These are phyloP conservation scores for Cytospora schulzeri DNA, from an alignment of 2,329 filamentous ascomycete species.

Conservation along the genomic window DNA sequence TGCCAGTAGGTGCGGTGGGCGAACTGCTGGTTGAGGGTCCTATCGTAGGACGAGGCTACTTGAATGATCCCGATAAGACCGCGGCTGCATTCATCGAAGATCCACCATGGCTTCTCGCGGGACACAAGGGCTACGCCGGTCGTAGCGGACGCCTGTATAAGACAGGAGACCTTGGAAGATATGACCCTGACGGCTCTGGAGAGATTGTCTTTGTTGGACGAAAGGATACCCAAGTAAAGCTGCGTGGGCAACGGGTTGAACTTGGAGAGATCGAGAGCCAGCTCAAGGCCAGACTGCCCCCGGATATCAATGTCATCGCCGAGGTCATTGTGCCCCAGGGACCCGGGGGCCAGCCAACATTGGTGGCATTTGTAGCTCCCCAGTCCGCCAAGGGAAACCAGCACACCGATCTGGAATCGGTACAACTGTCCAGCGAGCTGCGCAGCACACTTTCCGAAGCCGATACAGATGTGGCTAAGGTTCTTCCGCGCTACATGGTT, in stretches of 20 bases:
- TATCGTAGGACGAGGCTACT: slow-evolving; percentile 52
- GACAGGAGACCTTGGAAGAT: slow-evolving; percentile 51
- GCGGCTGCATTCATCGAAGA: slow-evolving; percentile 35
- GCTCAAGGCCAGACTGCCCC: slow-evolving; percentile 40
- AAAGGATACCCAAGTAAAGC: slow-evolving; percentile 62
- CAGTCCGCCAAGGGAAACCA: slow-evolving; percentile 27
- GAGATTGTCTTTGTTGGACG: slow-evolving; percentile 49
- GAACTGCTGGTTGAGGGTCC: slow-evolving; percentile 47
- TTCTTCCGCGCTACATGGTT: slow-evolving; percentile 38
- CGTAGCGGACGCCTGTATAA: slow-evolving; percentile 47
- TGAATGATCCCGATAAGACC: slow-evolving; percentile 43
- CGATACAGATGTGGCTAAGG: slow-evolving; percentile 23
- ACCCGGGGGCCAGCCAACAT: slow-evolving; percentile 29
- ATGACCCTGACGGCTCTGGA: slow-evolving; percentile 42
- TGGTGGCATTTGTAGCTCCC: slow-evolving; percentile 38
- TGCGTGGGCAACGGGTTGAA: slow-evolving; percentile 61
- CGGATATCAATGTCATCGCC: slow-evolving; percentile 44
- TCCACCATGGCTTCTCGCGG: slow-evolving; percentile 30
- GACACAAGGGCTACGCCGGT: slow-evolving; percentile 39
- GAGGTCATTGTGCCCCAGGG: slow-evolving; percentile 47
- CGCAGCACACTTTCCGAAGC: slow-evolving; percentile 27
- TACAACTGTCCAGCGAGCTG: slow-evolving; percentile 26
- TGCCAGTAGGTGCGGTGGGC: slow-evolving; percentile 37
- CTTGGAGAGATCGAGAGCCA: slow-evolving; percentile 52
- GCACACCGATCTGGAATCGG: slow-evolving; percentile 28